Base-by-base conservation (phyloP, 2,329 filamentous ascomycete genomes). In the Diplodia mutila region DNA sequence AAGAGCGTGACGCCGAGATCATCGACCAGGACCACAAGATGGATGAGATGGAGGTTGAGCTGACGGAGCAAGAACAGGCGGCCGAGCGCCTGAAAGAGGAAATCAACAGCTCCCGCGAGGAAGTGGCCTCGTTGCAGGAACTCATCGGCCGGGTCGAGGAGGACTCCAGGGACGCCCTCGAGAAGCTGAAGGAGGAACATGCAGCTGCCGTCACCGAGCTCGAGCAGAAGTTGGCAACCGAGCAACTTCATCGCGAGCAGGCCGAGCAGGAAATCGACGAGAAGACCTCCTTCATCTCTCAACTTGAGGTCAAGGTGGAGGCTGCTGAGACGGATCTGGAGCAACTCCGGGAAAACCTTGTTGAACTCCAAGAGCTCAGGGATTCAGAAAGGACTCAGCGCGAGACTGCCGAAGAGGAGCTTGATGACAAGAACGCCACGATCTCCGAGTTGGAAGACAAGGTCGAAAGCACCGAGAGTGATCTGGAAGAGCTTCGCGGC, bases 81-180 rank as follows among this genome's bases (percentile, higher is more conserved):
- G 68, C 80, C 14, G 74, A 77, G 23, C 78, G 76, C 27, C 73
- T 83, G n/a, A 75, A 75, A 9, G 69, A 73, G 18, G 77, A 78
- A 11, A 71, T 84, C 39, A 74, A 80, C 16, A 73, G 73, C 14
- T 83, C 81, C 69, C 77, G 76, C 34, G 68, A 70, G 11, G 80
- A 83, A 37, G 76, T 82, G 61, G 71, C 75, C 25, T 73, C 74
- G 16, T 72, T 82, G 42, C 76, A 77, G 4, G 68, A 71, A 21
- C 75, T 81, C 8, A 77, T 82, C 48, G 75, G 72, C 2, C 72
- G 71, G 4, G 78, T 82, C 69, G 81, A 84, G 69, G 69, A 76
- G 14, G 76, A 81, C 34, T 79, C 82, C 66, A 69, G 72, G 4
- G 71, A 72, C 1, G 72, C 72, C 21, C 74, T 84, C 16, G 72